phyloP scores from a whole-genome alignment of 2,329 filamentous ascomycete species.

The Claviceps citrina region DNA sequence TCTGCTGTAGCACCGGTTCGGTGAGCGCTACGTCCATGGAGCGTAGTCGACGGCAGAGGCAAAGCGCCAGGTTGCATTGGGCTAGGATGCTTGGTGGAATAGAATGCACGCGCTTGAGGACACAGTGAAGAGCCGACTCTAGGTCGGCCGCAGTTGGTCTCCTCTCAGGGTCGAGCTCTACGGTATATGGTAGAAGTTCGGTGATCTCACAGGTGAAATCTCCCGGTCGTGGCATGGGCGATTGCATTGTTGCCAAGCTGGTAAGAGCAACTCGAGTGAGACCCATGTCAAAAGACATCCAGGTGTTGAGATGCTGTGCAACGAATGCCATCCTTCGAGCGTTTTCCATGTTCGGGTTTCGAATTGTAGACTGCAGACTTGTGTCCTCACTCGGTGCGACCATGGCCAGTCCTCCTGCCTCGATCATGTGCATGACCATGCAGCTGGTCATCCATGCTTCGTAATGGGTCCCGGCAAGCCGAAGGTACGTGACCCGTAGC shows the following conservation, averaged over 20 bases:
- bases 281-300: slow-evolving; percentile 44
- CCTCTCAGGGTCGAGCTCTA: slow-evolving; percentile 36
- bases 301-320: slow-evolving; percentile 41
- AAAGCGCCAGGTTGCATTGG: slow-evolving; percentile 40
- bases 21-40: slow-evolving; percentile 32
- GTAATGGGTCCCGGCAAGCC: slow-evolving; percentile 37
- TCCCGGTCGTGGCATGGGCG: slow-evolving; percentile 22
- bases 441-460: slow-evolving; percentile 42
- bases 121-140: slow-evolving; percentile 23
- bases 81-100: slow-evolving; percentile 29
- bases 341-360: slow-evolving; percentile 20
- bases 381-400: slow-evolving; percentile 18
- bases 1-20: slow-evolving; percentile 25
- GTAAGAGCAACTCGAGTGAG: slow-evolving; percentile 34
- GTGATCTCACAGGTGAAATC: slow-evolving; percentile 34
- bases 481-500: slow-evolving; percentile 36
- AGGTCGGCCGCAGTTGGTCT: slow-evolving; percentile 26
- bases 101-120: slow-evolving; percentile 25
- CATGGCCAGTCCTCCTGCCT: slow-evolving; percentile 33
- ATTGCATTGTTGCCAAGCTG: slow-evolving; percentile 25
- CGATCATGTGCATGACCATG: slow-evolving; percentile 41
- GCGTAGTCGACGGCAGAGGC: slow-evolving; percentile 38
- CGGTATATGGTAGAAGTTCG: slow-evolving; percentile 35
- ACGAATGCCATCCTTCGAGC: slow-evolving; percentile 31
- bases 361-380: slow-evolving; percentile 9